Evolutionary conservation across 2,329 filamentous ascomycete genomes (phyloP).

Genomic region (Pseudohalonectria lignicola): DNA sequence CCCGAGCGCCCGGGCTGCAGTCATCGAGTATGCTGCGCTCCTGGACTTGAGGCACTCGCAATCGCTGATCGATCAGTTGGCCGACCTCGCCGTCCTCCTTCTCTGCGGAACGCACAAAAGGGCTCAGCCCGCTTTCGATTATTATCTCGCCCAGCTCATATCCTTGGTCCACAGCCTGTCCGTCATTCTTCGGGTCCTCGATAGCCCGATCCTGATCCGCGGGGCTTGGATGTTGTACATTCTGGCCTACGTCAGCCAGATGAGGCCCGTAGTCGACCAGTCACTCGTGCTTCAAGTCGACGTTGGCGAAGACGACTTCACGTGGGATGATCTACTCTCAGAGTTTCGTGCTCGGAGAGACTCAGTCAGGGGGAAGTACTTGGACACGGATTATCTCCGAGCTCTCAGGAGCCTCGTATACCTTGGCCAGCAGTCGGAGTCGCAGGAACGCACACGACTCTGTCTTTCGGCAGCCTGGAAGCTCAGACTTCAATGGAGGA

Average conservation of each 20-base stretch:
- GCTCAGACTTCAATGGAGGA: neutral
- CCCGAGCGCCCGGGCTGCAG: slow-evolving; percentile 7
- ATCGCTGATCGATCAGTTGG: slow-evolving; percentile 7
- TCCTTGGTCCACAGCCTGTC: slow-evolving; percentile 10
- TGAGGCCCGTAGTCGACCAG: slow-evolving; percentile 9
- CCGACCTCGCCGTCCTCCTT: slow-evolving; percentile 9
- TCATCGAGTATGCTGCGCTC: slow-evolving; percentile 11
- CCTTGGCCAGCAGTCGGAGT: neutral
- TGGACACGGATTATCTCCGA: neutral
- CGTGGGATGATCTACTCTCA: neutral
- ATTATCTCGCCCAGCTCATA: slow-evolving; percentile 10
- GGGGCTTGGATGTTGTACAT: slow-evolving; percentile 13
- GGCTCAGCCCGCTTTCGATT: slow-evolving; percentile 11
- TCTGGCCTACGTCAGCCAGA: slow-evolving; percentile 14
- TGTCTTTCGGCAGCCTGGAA: neutral
- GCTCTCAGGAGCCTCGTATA: neutral
- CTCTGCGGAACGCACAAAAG: slow-evolving; percentile 12
- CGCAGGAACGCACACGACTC: neutral
- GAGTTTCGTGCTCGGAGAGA: neutral
- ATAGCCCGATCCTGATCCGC: slow-evolving; percentile 6
- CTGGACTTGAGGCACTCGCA: slow-evolving; percentile 10
- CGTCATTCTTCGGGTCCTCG: slow-evolving; percentile 8
- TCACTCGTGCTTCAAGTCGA: neutral
- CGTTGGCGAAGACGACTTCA: neutral
- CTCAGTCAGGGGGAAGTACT: neutral